These are phyloP conservation scores for Lunasporangiospora selenospora DNA, from an alignment of 192 early-diverging fungal genomes.

Conservation along the genomic window DNA sequence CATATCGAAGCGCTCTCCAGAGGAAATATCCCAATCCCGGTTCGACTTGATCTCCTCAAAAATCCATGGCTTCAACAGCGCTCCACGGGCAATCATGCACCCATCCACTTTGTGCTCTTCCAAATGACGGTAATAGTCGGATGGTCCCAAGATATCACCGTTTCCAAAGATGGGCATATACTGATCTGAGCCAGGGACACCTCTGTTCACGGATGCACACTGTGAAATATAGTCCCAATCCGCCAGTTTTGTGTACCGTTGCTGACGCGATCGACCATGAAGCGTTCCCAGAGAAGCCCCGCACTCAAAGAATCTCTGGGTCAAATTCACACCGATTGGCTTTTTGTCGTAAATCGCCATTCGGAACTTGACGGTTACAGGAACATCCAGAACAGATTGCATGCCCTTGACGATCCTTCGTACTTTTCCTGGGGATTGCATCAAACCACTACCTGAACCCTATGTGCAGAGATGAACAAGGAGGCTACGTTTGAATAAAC, in stretches of 20 bases:
- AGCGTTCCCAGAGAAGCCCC: constrained; percentile 56
- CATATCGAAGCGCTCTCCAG: constrained; percentile 90
- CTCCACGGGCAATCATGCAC: constrained; percentile 90
- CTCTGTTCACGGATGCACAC: constrained; percentile 49
- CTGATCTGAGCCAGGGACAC: constrained; percentile 63
- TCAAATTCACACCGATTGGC: constrained; percentile 74
- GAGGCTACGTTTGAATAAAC: neutral
- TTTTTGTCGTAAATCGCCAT: constrained; percentile 72
- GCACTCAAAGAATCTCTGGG: constrained; percentile 71
- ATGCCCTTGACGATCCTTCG: constrained; percentile 79
- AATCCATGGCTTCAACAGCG: constrained; percentile 92
- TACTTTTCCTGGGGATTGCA: constrained; percentile 71
- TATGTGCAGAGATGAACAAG: constrained; percentile 10
- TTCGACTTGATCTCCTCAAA: constrained; percentile 92
- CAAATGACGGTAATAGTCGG: constrained; percentile 81
- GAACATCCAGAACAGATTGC: constrained; percentile 72
- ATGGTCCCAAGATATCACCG: constrained; percentile 84
- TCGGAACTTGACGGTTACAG: constrained; percentile 92
- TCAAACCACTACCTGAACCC: constrained; percentile 86
- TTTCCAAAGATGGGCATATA: constrained; percentile 62
- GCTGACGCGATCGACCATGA: constrained; percentile 91
- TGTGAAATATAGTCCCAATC: constrained; percentile 92
- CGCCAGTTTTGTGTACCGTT: constrained; percentile 89
- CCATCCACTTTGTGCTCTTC: constrained; percentile 76
- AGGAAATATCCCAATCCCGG: constrained; percentile 90